Evolutionary conservation across 2,329 filamentous ascomycete genomes (phyloP), one percentile per base, ranked within the genome.

Genomic region (Neophaeococcomyces mojaviensis): DNA sequence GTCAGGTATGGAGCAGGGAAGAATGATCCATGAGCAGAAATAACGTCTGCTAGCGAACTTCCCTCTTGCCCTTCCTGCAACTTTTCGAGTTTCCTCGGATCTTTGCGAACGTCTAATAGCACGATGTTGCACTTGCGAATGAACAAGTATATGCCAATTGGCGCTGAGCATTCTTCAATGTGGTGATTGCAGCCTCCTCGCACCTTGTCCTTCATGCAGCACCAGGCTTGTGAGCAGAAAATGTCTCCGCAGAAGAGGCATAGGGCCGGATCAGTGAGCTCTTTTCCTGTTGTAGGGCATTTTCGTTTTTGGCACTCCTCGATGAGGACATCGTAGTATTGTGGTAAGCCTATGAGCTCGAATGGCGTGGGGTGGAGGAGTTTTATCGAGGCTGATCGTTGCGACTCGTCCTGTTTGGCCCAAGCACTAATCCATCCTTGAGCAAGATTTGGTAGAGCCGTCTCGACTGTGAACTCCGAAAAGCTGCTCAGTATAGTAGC

Each of bases 221-320:
- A 98, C 38, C 89, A 84, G 37, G 85, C 88, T 69, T 98, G 92
- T 8, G 85, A 88, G 67, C 92, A 98, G 66, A 96, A 90, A 33
- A 98, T 87, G n/a, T 89, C 88, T 28, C 92, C 90, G 61, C 92
- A 98, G 68, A 96, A 88, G 32, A 98, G 76, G 61, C 92, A 98
- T 31, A 98, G 79, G 53, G 85, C 86, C 0, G 92, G 88, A 64
- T 98, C 94, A 2, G 82, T 84, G 41, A 98, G 70, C 56, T 96
- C 90, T 62, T 92, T 94, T 54, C 88, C 88, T 1, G 88, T 95
- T 2, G 82, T 94, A 0, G 88, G 88, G 60, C 92, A 98, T 40
- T 78, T 81, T 43, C 84, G 74, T 53, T 81, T 82, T 55, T 92
- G 90, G 20, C 88, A 87, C 66, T 94, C 89, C 60, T 96, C 90